Base-by-base conservation (phyloP, 2,329 filamentous ascomycete genomes). In the Calonectria honghensis region DNA sequence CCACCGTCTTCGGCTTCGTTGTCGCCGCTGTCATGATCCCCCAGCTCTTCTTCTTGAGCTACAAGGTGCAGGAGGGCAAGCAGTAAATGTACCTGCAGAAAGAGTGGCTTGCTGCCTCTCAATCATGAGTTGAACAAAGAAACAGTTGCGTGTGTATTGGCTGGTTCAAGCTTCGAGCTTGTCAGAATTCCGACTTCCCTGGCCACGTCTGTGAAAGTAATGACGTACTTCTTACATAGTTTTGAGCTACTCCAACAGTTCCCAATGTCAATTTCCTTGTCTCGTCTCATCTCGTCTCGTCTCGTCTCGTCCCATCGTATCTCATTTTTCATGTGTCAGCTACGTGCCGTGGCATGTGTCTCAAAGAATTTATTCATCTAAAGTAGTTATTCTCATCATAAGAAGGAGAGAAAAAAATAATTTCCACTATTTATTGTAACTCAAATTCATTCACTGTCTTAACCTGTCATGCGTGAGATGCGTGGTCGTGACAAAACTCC, bases 21-120 rank as follows among this genome's bases (percentile, higher is more conserved):
- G 86, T 92, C 69, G 68, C 72, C 32, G 81, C 88, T 11, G 76
- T 92, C 31, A 29, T 94, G 7, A 79, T 89, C 4, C 87, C 88
- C 14, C 88, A 94, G 84, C 75, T 89, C 39, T 80, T 90, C 64
- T 79, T 91, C 63, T 82, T 89, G 39, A 75, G 82, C 24, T 45
- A 54, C 70, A 31, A 51, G 52, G 16, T 6, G n/a, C 35, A 50
- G 14, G 5, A 31, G 11, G 32, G 51, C n/a, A 51, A 51, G 1
- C 41, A 70, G 41, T 67, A 73, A 59, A 67, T 65, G 32, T 6
- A 6, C 45, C 2, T 48, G n/a, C 24, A 24, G 9, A 5, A 48
- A 48, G n/a, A 35, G 31, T 9, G 10, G 11, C 18, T 29, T 51
- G 24, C n/a, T 51, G 24, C 16, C n/a, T 52, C 10, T 51, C 27